Conservation (phyloP, 768 basidiomycete genomes). For the Suillus brevipes region DNA sequence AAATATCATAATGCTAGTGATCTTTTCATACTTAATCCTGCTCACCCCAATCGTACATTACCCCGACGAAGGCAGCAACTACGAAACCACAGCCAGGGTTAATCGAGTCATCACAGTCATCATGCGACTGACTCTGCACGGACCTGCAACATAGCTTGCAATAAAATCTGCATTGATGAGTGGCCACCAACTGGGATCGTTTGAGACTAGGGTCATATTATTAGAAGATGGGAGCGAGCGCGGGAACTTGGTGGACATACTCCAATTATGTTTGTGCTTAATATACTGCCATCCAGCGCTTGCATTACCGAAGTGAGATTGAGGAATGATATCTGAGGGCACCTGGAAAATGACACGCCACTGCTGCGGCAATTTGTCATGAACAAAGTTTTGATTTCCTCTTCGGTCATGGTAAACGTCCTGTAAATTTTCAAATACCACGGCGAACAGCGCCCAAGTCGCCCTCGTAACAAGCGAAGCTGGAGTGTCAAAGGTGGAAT, state of each 20-base stretch:
- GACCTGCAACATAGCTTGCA: background rate
- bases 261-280: background rate
- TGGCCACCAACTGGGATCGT: background rate
- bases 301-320: background rate
- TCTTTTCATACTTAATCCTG: background rate
- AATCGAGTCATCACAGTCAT: background rate
- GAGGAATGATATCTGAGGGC: too few species aligned
- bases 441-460: too few species aligned
- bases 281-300: background rate
- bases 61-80: background rate
- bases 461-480: conserved; percentile 21
- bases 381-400: too few species aligned
- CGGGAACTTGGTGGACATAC: background rate
- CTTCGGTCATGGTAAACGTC: too few species aligned
- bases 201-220: background rate
- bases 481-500: conserved; percentile 34
- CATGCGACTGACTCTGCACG: background rate
- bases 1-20: background rate
- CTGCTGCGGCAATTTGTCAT: too few species aligned
- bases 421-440: too few species aligned
- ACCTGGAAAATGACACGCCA: too few species aligned
- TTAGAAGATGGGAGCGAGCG: background rate
- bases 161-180: background rate
- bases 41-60: background rate
- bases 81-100: background rate